Conservation (phyloP, 306 rosid species). For the Ziziphus jujuba region DNA sequence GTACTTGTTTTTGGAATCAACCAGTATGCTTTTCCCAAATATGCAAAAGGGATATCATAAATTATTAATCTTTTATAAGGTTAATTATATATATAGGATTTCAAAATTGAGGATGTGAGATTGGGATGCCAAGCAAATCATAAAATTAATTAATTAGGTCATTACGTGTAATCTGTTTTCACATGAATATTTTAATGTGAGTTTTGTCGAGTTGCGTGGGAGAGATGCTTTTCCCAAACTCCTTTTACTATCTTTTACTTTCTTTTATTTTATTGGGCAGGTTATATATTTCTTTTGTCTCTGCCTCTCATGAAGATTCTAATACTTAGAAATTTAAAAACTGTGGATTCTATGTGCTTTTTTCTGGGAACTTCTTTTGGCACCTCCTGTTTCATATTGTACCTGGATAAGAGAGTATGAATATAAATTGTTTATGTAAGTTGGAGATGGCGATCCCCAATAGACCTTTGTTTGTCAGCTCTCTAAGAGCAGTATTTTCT, state of each 20-base stretch:
- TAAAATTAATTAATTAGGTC: neutral
- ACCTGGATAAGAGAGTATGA: neutral
- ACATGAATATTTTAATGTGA: neutral
- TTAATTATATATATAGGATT: neutral
- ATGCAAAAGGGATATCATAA: neutral
- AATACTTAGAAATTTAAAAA: neutral
- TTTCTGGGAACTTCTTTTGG: neutral
- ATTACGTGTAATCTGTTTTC: neutral
- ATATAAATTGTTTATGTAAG: neutral
- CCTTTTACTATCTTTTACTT: neutral
- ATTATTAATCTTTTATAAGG: neutral
- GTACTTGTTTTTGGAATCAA: neutral
- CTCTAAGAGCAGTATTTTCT: too few relatives aligned
- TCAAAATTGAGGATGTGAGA: slow-evolving; percentile 5
- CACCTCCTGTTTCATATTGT: neutral
- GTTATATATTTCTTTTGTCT: slow-evolving; percentile 11
- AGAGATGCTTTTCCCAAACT: neutral
- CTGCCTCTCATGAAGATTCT: slow-evolving; percentile 14
- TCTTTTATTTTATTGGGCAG: neutral
- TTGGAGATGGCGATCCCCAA: too few relatives aligned
- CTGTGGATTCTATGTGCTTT: neutral
- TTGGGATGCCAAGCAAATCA: neutral
- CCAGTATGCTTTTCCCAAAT: neutral
- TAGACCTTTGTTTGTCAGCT: too few relatives aligned
- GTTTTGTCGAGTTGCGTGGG: slow-evolving; percentile 3